Conservation (phyloP, 768 basidiomycete genomes). For the Boletus reticulatus region DNA sequence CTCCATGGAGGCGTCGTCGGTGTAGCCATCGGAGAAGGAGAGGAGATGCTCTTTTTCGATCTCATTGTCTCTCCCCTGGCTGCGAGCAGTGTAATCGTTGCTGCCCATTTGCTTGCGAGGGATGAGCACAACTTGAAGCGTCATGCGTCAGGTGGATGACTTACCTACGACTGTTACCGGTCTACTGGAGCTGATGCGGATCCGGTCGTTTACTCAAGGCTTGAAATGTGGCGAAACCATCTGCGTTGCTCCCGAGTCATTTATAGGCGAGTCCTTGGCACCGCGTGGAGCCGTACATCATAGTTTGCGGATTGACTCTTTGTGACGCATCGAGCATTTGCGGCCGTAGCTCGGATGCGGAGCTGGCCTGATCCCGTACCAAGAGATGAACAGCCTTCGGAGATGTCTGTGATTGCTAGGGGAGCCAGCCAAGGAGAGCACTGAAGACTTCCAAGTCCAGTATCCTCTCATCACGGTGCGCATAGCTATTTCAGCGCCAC, state of each 20-base stretch:
- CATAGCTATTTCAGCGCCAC: background rate
- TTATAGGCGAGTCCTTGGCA: constrained; percentile 4
- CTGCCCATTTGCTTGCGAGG: constrained; percentile 15
- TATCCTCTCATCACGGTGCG: background rate
- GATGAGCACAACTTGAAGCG: background rate
- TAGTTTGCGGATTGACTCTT: background rate
- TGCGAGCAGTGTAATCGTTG: constrained; percentile 9
- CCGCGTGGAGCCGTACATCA: background rate
- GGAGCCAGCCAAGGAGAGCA: background rate
- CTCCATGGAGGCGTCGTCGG: background rate
- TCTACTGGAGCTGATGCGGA: background rate
- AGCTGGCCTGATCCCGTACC: no score
- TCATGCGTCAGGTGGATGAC: background rate
- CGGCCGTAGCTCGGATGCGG: background rate
- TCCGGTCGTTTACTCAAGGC: background rate
- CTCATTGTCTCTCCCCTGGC: constrained; percentile 9
- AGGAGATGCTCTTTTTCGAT: constrained; percentile 18
- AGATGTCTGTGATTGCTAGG: background rate
- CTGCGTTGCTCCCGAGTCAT: background rate
- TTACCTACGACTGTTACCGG: background rate
- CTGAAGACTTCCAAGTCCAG: background rate
- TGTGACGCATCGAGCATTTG: background rate
- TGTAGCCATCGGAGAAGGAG: constrained; percentile 1
- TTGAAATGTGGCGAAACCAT: background rate
- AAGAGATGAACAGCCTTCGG: background rate